These are phyloP conservation scores for Pestalotiopsis sp. DNA, from an alignment of 2,329 filamentous ascomycete species.

Conservation along the genomic window DNA sequence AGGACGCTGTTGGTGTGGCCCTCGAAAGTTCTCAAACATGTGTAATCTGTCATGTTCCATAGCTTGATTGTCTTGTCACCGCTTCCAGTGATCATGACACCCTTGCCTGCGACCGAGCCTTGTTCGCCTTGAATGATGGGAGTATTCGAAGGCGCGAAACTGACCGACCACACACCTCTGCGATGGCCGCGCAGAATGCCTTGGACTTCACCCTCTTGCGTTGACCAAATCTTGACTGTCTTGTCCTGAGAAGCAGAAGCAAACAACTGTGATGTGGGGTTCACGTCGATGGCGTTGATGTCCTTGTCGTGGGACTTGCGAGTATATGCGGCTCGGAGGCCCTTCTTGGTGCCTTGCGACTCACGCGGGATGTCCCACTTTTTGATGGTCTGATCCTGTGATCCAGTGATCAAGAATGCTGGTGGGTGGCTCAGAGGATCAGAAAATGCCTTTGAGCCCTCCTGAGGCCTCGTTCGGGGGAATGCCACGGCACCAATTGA, in stretches of 20 bases:
- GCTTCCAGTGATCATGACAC: conserved; percentile 84
- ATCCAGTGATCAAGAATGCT: conserved; percentile 84
- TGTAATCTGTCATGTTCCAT: conserved; percentile 92
- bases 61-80: conserved; percentile 96
- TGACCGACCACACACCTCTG: conserved; percentile 93
- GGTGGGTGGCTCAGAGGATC: conserved; percentile 81
- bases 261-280: conserved; percentile 75
- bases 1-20: conserved; percentile 95
- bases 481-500: conserved; percentile 89
- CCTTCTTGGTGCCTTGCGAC: conserved; percentile 50
- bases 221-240: conserved; percentile 95
- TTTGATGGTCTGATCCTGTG: conserved; percentile 94
- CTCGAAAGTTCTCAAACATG: conserved; percentile 90
- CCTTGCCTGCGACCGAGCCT: conserved; percentile 74
- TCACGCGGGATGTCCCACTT: conserved; percentile 79
- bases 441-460: conserved; percentile 69
- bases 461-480: conserved; percentile 68
- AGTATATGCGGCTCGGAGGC: conserved; percentile 75
- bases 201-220: conserved; percentile 84
- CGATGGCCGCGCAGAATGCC: conserved; percentile 92
- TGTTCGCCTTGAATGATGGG: conserved; percentile 74
- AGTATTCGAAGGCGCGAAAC: conserved; percentile 80
- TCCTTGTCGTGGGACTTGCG: conserved; percentile 98
- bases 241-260: conserved; percentile 96
- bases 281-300: conserved; percentile 91